Evolutionary conservation across 169 alveolate genomes (phyloP).

Genomic region (Plasmodium gonderi): DNA sequence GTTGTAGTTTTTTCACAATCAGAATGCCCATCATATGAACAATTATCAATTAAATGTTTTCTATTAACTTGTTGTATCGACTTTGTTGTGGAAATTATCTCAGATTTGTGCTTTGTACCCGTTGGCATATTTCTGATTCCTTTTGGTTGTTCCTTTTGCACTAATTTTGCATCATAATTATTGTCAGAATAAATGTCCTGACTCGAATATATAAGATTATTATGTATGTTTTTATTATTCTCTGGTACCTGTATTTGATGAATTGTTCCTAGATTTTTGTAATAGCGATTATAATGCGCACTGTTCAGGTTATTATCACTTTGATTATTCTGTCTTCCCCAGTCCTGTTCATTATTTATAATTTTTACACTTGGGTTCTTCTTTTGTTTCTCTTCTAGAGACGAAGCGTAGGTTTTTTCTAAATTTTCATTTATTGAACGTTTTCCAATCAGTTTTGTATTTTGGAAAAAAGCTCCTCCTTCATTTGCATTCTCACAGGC

Average conservation of each 20-base stretch:
- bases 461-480: not conserved
- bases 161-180: no score
- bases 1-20: constrained; percentile 8
- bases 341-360: not conserved
- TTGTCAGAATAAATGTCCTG: not conserved
- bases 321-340: not conserved
- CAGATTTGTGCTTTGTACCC: not conserved
- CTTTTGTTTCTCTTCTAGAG: not conserved
- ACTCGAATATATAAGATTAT: not conserved
- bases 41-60: not conserved
- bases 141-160: not conserved
- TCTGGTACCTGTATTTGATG: not conserved
- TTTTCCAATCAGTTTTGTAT: not conserved
- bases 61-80: not conserved
- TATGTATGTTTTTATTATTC: not conserved
- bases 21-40: not conserved
- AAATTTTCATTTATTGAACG: not conserved
- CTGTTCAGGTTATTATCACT: not conserved
- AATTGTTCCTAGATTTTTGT: not conserved
- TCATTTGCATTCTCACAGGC: no score
- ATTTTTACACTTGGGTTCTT: not conserved
- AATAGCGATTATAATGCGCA: not conserved
- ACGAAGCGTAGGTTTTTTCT: not conserved
- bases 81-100: not conserved
- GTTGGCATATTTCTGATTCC: not conserved